phyloP scores from a whole-genome alignment of 2,329 filamentous ascomycete genomes.

The Xylaria sp. region DNA sequence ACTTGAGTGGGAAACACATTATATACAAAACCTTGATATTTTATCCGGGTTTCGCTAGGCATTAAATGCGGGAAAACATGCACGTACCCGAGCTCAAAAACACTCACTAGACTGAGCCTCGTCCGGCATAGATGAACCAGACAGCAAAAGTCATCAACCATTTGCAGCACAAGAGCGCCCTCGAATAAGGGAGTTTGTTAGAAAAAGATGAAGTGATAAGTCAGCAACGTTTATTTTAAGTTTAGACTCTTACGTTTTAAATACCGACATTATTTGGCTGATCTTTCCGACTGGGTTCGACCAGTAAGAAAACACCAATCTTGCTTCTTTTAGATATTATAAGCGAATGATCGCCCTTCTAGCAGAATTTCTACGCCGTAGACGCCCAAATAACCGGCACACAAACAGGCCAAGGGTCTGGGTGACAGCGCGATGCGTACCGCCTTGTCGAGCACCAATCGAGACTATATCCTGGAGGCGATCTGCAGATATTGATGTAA shows the following conservation, averaged over 20 bases:
- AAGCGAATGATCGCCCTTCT: slow-evolving; percentile 29
- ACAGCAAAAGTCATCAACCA: neutral
- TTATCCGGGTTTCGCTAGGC: neutral
- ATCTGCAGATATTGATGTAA: slow-evolving; percentile 34
- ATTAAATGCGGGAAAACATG: neutral
- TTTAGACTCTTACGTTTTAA: slow-evolving; percentile 16
- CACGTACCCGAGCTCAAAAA: slow-evolving; percentile 3
- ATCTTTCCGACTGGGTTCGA: slow-evolving; percentile 5
- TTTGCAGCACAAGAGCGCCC: neutral
- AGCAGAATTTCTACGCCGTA: slow-evolving; percentile 14
- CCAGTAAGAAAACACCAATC: slow-evolving; percentile 24
- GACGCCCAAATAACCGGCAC: slow-evolving; percentile 28
- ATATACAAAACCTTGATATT: neutral
- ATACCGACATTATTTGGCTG: slow-evolving; percentile 23
- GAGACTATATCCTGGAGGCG: slow-evolving; percentile 28
- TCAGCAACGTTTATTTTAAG: neutral
- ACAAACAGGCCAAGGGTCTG: slow-evolving; percentile 26
- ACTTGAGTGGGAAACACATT: neutral
- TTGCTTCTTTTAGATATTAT: slow-evolving; percentile 30
- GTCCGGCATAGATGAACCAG: neutral
- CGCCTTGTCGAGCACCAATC: slow-evolving; percentile 31
- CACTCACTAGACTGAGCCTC: neutral
- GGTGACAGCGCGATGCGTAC: slow-evolving; percentile 32
- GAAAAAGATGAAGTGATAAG: slow-evolving; percentile 5
- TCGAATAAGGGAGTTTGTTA: neutral